Percentiles rank a stretch among this genome's conserved stretches.
phyloP scores from a whole-genome alignment of 176 grass and related monocot species.

The Eleusine indica region DNA sequence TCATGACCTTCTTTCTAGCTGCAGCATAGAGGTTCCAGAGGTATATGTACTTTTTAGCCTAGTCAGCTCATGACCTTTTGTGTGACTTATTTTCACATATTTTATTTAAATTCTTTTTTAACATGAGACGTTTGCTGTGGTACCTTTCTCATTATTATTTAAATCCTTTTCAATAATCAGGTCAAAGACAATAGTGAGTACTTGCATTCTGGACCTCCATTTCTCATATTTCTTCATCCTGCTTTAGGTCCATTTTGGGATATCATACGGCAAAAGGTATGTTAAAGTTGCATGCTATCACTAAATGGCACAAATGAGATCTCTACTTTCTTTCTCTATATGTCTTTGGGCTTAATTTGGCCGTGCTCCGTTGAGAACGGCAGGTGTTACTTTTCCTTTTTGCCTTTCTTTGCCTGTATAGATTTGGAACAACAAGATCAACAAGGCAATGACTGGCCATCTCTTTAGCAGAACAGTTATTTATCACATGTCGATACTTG shows the following conservation, averaged over 20 bases:
- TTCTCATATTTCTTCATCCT: conserved; percentile 98
- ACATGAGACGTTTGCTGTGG: background rate
- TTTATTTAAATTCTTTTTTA: conserved; percentile 32
- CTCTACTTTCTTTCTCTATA: background rate
- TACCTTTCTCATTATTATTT: conserved; percentile 27
- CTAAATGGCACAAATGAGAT: conserved; percentile 8
- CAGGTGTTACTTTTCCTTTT: background rate
- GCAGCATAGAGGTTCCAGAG: conserved; percentile 69
- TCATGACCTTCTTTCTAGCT: conserved; percentile 78
- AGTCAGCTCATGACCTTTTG: background rate
- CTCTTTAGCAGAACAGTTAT: background rate
- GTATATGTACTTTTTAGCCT: conserved; percentile 48
- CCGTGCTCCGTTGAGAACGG: background rate
- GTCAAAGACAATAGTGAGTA: conserved; percentile 84
- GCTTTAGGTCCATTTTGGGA: conserved; percentile 98
- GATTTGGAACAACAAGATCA: background rate
- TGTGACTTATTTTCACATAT: conserved; percentile 32
- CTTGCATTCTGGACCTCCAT: conserved; percentile 67
- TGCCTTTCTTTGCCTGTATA: background rate
- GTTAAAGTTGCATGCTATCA: conserved; percentile 6
- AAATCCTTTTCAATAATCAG: conserved; percentile 53
- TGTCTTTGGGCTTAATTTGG: conserved; percentile 20
- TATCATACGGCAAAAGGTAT: conserved; percentile 87
- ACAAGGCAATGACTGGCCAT: background rate
- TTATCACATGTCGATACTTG: background rate